phyloP scores from a whole-genome alignment of 176 grass and related monocot genomes.

The Pontederia crassipes region DNA sequence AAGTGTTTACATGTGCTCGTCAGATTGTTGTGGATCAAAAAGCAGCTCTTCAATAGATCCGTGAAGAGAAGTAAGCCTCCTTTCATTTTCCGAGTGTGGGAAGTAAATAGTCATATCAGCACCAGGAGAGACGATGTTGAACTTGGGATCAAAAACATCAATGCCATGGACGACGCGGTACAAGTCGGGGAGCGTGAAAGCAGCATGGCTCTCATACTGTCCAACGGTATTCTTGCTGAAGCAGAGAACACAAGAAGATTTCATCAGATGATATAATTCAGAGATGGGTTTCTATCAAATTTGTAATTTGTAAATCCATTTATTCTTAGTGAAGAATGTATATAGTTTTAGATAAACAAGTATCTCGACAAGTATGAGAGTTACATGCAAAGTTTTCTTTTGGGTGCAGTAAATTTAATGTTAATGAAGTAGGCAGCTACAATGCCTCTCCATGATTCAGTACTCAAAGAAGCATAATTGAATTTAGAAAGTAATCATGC shows the following conservation, averaged over 20 bases:
- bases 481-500: no score
- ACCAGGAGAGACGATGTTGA: constrained; percentile 93
- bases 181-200: constrained; percentile 74
- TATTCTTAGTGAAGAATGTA: no score
- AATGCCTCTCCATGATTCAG: no score
- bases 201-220: constrained; percentile 86
- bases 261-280: background rate
- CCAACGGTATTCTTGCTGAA: constrained; percentile 92
- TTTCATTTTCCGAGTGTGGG: constrained; percentile 56
- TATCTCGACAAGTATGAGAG: no score
- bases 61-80: constrained; percentile 79
- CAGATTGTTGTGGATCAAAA: constrained; percentile 69
- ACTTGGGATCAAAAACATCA: constrained; percentile 97
- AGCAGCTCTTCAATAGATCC: constrained; percentile 68
- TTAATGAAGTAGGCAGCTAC: no score
- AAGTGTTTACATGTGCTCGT: constrained; percentile 68
- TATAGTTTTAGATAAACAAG: no score
- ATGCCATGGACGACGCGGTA: constrained; percentile 88
- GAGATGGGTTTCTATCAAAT: background rate
- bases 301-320: constrained; percentile 7
- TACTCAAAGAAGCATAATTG: no score
- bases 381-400: no score
- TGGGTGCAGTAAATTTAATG: no score
- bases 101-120: constrained; percentile 95
- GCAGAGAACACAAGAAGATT: constrained; percentile 2